Percentiles rank a stretch among this genome's conserved stretches.
These are phyloP conservation scores for Pugionium dolabratum DNA, from an alignment of 345 rosid species.

Conservation along the genomic window DNA sequence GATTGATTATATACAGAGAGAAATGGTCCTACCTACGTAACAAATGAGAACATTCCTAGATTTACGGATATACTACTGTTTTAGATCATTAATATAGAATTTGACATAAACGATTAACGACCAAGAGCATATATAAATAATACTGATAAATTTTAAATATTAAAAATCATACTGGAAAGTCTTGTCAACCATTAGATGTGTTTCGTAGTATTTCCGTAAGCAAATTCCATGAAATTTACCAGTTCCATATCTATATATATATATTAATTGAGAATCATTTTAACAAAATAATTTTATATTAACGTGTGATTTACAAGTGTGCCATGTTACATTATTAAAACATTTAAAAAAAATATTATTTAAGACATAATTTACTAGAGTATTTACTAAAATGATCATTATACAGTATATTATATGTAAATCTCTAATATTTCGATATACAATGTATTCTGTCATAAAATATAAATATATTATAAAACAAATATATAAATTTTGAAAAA, in stretches of 20 bases:
- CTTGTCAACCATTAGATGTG: conserved; percentile 3
- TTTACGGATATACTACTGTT: not conserved
- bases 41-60: not conserved
- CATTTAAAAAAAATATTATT: too few relatives aligned
- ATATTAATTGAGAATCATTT: too few relatives aligned
- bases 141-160: not conserved
- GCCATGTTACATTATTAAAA: not conserved
- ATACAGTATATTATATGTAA: too few relatives aligned
- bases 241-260: not conserved
- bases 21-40: not conserved
- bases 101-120: conserved; percentile 7
- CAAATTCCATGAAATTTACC: conserved; percentile 18
- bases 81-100: not conserved
- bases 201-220: conserved; percentile 10
- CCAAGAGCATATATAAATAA: not conserved
- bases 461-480: too few relatives aligned
- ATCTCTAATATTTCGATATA: too few relatives aligned
- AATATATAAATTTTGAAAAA: too few relatives aligned
- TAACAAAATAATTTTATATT: too few relatives aligned
- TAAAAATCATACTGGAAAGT: not conserved
- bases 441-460: too few relatives aligned
- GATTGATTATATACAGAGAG: not conserved
- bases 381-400: too few relatives aligned
- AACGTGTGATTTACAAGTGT: too few relatives aligned
- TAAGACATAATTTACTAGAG: too few relatives aligned